A percentile compares a stretch with the other conserved stretches of the same genome.
phyloP scores from a whole-genome alignment of 163 green algal genomes.

The Scenedesmus sp. region DNA sequence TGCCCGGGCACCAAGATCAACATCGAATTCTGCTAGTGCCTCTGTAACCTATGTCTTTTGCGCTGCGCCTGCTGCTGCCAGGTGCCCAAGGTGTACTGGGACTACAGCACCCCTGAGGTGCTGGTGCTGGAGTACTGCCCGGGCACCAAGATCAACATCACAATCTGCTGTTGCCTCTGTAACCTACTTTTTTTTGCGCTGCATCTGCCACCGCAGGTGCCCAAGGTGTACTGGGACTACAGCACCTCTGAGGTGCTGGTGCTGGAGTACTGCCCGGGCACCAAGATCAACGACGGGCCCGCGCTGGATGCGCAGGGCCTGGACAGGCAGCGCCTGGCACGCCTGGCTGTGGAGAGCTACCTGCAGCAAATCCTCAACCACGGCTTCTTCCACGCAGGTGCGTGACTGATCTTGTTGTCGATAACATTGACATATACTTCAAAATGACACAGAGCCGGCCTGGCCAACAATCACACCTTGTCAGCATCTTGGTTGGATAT shows the following conservation, averaged over 20 bases:
- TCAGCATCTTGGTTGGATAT: too few species aligned
- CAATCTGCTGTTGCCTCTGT: too few species aligned
- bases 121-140: conserved; percentile 94
- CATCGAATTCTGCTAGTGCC: neutral
- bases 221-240: conserved; percentile 71
- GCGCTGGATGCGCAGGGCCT: conserved; percentile 86
- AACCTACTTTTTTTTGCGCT: too few species aligned
- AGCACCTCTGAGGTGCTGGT: conserved; percentile 84
- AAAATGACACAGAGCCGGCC: too few species aligned
- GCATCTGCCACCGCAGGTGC: conserved; percentile 25
- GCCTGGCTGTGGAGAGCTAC: conserved; percentile 94
- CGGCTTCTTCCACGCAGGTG: conserved; percentile 67
- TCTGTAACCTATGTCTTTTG: too few species aligned
- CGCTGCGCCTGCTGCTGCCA: neutral
- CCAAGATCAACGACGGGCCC: conserved; percentile 94
- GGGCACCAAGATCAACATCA: conserved; percentile 96
- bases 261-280: conserved; percentile 94
- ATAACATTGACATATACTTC: too few species aligned
- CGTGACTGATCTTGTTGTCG: neutral
- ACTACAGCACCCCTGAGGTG: conserved; percentile 83
- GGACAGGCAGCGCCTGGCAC: conserved; percentile 88
- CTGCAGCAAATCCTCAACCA: conserved; percentile 95
- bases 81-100: conserved; percentile 56
- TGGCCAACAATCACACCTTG: too few species aligned
- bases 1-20: conserved; percentile 98